Base-by-base conservation (phyloP, 1,284 basidiomycete genomes). In the Cryptococcus sp. region DNA sequence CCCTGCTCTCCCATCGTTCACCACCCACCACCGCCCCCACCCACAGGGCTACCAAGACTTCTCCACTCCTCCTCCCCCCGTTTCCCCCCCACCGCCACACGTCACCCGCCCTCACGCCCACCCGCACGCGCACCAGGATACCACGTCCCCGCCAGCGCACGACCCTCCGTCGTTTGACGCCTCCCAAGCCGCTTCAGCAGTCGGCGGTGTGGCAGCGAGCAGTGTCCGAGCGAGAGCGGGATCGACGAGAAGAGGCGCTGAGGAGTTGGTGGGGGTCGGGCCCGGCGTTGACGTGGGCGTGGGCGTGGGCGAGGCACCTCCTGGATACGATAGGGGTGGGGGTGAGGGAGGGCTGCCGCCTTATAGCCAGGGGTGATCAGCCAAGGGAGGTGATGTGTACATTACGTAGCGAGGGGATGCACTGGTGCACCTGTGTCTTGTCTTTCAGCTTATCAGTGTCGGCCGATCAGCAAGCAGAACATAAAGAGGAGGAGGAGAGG, bases 101-200 rank as follows among this genome's bases (percentile, higher is more conserved):
- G 13, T 33, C 18, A 24, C 50, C 33, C 55, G 44, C 36, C n/a
- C 50, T 45, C 53, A 44, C 13, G 16, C 46, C 15, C 50, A 16
- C 33, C 20, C 48, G 12, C 52, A 46, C 38, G 33, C 56, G 3
- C 39, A 39, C 12, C 50, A 45, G 24, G 48, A 45, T n/a, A 21
- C 23, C 13, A 36, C 28, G 4, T 20, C 38, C 35, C 55, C 50
- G 15, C 51, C 52, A n/a, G 37, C 46, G 9, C 57, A 65, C 39
- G 65, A 69, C 21, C 75, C 75, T 1, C 75, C 75, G 8, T 63
- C 58, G 3, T 77, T 77, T 47, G 75, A 65, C 35, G 75, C 72
- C 15, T 70, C 67, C 49, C 73, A 77, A 61, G 75, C 75, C 16
- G 73, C 73, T 18, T 70, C 69, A 47, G 70, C 72, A 13, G 58